Evolutionary conservation across 768 basidiomycete species (phyloP), one percentile per base, ranked within the genome.

Genomic region (Rhodotorula kratochvilovae): DNA sequence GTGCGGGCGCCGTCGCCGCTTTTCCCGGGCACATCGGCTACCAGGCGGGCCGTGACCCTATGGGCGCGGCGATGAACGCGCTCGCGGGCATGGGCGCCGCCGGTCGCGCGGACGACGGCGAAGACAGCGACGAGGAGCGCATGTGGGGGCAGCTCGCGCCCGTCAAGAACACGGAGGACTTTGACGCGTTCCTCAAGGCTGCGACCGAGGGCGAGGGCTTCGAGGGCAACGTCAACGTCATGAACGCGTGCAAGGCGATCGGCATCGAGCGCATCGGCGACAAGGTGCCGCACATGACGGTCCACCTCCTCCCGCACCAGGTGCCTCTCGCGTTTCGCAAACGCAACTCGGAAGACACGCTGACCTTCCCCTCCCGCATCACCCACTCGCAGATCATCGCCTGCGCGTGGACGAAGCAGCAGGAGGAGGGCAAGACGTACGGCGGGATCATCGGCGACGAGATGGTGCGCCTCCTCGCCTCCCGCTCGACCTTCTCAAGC

Each of bases 271-370:
- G 73, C 46, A 81, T 86, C 62, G 81, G 83, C 50, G 81, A 85
- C 39, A 78, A 82, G 33, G 68, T 90, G 3, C 85, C 85, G 0
- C 86, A 86, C 10, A 86, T 90, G 84, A 82, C 81, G 25, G 82
- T 89, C 35, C 79, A 84, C 0, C 80, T 90, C 46, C 86, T 90
- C 86, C 84, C 89, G 33, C 63, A 71, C 13, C 69, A 68, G 61
- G 58, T 60, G 43, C 36, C 35, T 53, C 39, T 15, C 21, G 17
- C 23, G 27, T 6, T 12, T 25, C 5, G 5, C 10, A 1, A 2
- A 6, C 19, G 31, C 12, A 45, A n/a, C n/a, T n/a, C 27, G 15
- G 35, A 51, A 13, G 7, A 23, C 10, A 7, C 8, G 5, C 46
- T 61, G 29, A 50, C 10, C 45, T 42, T 31, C 10, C 27, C 25